Evolutionary conservation across 2,329 filamentous ascomycete genomes (phyloP), one percentile per base, ranked within the genome.

Genomic region (Coniosporium tulheliwenetii): DNA sequence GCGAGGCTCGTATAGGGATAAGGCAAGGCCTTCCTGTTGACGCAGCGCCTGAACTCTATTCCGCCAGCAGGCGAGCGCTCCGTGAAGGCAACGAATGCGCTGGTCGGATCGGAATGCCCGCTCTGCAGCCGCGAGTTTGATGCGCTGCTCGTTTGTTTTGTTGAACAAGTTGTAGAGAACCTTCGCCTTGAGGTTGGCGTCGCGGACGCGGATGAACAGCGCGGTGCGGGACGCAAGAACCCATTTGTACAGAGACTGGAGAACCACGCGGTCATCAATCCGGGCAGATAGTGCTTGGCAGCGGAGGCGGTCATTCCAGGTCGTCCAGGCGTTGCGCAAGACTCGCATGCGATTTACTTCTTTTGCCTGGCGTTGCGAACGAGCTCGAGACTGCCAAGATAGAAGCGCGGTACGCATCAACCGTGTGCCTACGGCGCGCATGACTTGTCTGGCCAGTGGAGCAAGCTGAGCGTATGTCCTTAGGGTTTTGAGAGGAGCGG

Each of bases 281-380:
- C 65, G 67, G 14, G 64, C 59, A 38, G 57, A 59, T 2, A 79
- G 55, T 12, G 67, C 66, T 47, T 68, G 62, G 45, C 64, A 68
- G 13, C 76, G 71, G 12, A 78, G 61, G 12, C 61, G 60, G 48
- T 79, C 72, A 46, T 79, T 79, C 77, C 77, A 81, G 9, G 62
- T 59, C 1, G 67, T 76, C 62, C 71, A 76, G 3, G 71, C 63
- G 51, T 74, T 75, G 39, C 66, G 67, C 39, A 77, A 50, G 26
- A 78, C 53, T 37, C 73, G 68, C 47, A 62, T 53, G 9, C 60
- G 66, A 50, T 78, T 65, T 30, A 72, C 57, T 39, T 63, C 56
- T 15, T 59, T 56, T 13, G 76, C 75, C 47, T 66, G 59, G 37
- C 57, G 59, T 30, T 66, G 59, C 47, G 66, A 59, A 33, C 57